A percentile compares a stretch with the other conserved stretches of the same genome.
These are phyloP conservation scores for Populus simonii DNA, from an alignment of 345 rosid species.

Conservation along the genomic window DNA sequence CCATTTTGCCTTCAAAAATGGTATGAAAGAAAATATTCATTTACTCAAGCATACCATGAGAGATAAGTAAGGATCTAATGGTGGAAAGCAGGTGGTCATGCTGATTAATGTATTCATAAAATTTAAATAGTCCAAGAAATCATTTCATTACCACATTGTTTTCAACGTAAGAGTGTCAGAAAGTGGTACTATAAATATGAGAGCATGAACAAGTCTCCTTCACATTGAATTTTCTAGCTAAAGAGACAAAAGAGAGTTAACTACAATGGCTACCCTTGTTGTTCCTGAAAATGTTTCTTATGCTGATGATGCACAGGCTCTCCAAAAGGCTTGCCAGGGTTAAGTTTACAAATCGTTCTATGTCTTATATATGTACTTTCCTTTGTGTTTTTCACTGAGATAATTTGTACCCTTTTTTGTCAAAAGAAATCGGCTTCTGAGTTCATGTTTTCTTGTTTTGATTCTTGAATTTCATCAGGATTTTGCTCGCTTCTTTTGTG, in stretches of 20 bases:
- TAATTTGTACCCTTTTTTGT: too few relatives aligned
- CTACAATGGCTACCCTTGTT: constrained; percentile 38
- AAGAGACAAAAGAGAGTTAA: neutral
- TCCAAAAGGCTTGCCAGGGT: constrained; percentile 44
- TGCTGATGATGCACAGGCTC: constrained; percentile 43
- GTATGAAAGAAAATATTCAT: too few relatives aligned
- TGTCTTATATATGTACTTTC: neutral
- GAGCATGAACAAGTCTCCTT: neutral
- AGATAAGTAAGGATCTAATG: neutral
- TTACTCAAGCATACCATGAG: too few relatives aligned
- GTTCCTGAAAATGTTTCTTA: constrained; percentile 33
- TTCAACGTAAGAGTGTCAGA: neutral
- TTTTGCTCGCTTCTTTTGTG: too few relatives aligned
- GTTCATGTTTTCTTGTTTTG: too few relatives aligned
- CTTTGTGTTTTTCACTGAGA: neutral
- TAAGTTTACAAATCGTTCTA: neutral
- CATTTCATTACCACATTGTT: neutral
- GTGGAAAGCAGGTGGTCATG: constrained; percentile 1
- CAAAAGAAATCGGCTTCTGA: too few relatives aligned
- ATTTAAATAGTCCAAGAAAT: neutral
- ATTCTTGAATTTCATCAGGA: too few relatives aligned
- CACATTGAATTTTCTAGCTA: neutral
- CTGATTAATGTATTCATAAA: neutral
- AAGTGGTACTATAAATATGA: neutral
- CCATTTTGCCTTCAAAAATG: too few relatives aligned